These are phyloP conservation scores for Candida oleophila DNA, from an alignment of 805 yeast genomes.

Conservation along the genomic window DNA sequence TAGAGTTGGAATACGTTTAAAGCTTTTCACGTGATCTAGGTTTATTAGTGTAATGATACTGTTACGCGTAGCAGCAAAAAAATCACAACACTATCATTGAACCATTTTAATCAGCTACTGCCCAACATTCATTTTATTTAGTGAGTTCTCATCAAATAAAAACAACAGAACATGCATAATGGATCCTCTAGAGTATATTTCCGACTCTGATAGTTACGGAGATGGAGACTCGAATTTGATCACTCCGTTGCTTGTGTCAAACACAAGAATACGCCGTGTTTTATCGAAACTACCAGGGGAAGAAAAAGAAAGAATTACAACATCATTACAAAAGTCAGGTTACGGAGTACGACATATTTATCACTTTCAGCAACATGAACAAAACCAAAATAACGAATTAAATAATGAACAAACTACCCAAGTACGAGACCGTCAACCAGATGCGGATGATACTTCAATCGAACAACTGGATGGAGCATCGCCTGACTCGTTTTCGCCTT, in stretches of 20 bases:
- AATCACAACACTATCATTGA: neutral
- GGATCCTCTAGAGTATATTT: conserved; percentile 2
- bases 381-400: neutral
- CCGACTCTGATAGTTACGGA: conserved; percentile 5
- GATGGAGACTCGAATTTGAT: neutral
- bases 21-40: conserved; percentile 3
- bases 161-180: neutral
- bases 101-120: no score
- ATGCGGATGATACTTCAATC: neutral
- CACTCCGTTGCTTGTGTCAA: neutral
- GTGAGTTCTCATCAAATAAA: neutral
- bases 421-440: neutral
- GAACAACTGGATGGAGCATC: conserved; percentile 1
- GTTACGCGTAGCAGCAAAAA: neutral
- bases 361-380: neutral
- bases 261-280: neutral
- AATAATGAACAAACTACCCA: neutral
- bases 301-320: neutral
- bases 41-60: neutral
- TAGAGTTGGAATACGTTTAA: neutral
- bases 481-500: neutral
- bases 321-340: conserved; percentile 1
- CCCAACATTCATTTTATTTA: no score
- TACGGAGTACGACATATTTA: neutral
- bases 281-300: neutral